Percentiles rank a stretch among this genome's conserved stretches.
Evolutionary conservation across 23 red algal species (phyloP).

Genomic region (Pyropia yezoensis): DNA sequence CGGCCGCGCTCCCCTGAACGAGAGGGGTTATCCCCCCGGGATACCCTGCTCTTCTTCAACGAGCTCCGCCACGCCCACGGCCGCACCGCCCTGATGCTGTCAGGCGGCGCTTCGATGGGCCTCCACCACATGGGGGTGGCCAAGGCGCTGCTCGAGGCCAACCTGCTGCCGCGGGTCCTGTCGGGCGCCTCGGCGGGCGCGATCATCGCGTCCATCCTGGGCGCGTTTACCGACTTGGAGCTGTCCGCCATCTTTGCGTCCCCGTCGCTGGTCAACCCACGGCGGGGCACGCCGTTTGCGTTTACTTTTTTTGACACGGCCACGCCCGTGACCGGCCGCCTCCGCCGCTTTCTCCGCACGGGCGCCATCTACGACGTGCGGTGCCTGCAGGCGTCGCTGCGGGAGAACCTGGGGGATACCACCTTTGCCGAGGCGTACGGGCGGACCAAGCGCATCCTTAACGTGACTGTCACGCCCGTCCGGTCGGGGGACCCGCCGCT

Average conservation of each 20-base stretch:
- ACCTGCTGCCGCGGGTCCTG: conserved; percentile 77
- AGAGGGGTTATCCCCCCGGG: conserved; percentile 14
- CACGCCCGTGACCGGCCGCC: conserved; percentile 6
- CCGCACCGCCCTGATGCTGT: conserved; percentile 87
- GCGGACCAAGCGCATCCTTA: conserved; percentile 90
- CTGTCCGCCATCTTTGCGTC: conserved; percentile 38
- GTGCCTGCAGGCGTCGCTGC: conserved; percentile 61
- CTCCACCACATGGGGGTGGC: conserved; percentile 85
- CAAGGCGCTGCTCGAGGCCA: conserved; percentile 63
- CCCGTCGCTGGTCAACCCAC: conserved; percentile 50
- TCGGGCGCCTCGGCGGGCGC: conserved; percentile 89
- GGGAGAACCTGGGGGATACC: conserved; percentile 75
- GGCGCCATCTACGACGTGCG: conserved; percentile 77
- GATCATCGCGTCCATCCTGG: conserved; percentile 70
- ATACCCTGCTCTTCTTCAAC: conserved; percentile 80
- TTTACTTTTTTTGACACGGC: conserved; percentile 72
- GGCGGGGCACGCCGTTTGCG: conserved; percentile 40
- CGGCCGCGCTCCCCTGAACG: too few species aligned
- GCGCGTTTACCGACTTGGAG: conserved; percentile 63
- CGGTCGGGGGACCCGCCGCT: conserved; percentile 57
- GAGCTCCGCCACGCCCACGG: conserved; percentile 94
- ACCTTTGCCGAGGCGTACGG: conserved; percentile 95
- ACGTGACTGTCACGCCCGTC: conserved; percentile 79
- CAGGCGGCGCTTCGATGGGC: conserved; percentile 82
- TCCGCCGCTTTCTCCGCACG: conserved; percentile 34